Conservation (phyloP, 495 filamentous ascomycete species). For the Neurospora pannonica region DNA sequence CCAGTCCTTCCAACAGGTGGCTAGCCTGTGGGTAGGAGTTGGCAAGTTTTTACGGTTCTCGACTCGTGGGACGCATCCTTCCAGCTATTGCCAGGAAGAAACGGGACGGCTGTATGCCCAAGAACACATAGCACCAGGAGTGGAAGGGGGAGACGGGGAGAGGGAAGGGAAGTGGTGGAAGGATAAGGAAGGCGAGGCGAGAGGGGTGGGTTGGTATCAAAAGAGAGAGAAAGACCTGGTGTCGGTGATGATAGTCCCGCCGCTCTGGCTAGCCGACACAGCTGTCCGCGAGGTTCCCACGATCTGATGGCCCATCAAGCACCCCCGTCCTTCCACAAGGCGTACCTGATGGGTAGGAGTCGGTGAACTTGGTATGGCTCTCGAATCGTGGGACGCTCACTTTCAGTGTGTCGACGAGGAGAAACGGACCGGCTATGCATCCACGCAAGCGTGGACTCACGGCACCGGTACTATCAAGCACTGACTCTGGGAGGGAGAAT, state of each 20-base stretch:
- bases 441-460: conserved; percentile 3
- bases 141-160: not conserved
- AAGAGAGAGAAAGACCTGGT: not conserved
- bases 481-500: conserved; percentile 1
- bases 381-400: not conserved
- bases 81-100: not conserved
- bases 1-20: conserved; percentile 4
- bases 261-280: conserved; percentile 1
- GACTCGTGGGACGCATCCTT: conserved; percentile 1
- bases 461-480: conserved; percentile 6
- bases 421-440: conserved; percentile 4
- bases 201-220: not conserved
- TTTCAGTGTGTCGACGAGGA: not conserved
- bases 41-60: conserved; percentile 4
- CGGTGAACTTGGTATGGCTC: not conserved
- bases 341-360: conserved; percentile 1
- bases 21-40: conserved; percentile 3
- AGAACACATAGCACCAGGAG: not conserved
- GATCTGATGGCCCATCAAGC: not conserved
- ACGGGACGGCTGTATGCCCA: not conserved
- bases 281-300: not conserved
- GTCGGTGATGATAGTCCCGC: conserved; percentile 6
- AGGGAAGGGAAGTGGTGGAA: not conserved
- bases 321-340: not conserved
- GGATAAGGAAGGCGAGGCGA: not conserved